These are phyloP conservation scores for Sporobolomyces roseus DNA, from an alignment of 768 basidiomycete genomes.

Conservation along the genomic window DNA sequence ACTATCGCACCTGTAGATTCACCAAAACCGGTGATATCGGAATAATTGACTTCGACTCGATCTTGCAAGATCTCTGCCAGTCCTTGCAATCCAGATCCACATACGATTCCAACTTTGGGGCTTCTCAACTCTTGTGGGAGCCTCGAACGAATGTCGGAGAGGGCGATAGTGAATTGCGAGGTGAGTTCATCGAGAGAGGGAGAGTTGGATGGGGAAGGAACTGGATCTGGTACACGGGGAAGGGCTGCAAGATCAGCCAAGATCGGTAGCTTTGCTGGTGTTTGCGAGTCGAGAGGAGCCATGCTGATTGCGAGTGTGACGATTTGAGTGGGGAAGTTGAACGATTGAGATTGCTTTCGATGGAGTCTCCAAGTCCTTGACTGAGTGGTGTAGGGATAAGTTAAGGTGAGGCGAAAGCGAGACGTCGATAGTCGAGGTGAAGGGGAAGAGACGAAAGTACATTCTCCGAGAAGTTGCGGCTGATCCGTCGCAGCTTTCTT, in stretches of 20 bases:
- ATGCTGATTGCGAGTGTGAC: neutral
- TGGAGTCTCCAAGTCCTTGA: too few relatives aligned
- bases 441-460: too few relatives aligned
- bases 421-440: too few relatives aligned
- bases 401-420: too few relatives aligned
- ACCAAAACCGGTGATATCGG: slow-evolving; percentile 66
- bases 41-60: slow-evolving; percentile 58
- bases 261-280: slow-evolving; percentile 2
- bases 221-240: slow-evolving; percentile 11
- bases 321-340: too few relatives aligned
- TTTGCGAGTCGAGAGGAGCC: neutral
- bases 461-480: too few relatives aligned
- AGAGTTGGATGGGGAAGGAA: slow-evolving; percentile 8
- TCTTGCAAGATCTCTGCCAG: slow-evolving; percentile 55
- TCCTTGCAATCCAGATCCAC: slow-evolving; percentile 78
- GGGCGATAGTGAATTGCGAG: neutral
- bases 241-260: slow-evolving; percentile 14
- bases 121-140: slow-evolving; percentile 50
- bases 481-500: too few relatives aligned
- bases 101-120: slow-evolving; percentile 78
- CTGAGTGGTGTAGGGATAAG: too few relatives aligned
- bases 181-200: neutral
- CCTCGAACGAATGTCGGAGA: slow-evolving; percentile 18
- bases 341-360: too few relatives aligned
- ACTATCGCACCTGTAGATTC: slow-evolving; percentile 63